A percentile compares a stretch with the other conserved stretches of the same genome.
Conservation (phyloP, 164 flowering plant species). For the Piper longum region DNA sequence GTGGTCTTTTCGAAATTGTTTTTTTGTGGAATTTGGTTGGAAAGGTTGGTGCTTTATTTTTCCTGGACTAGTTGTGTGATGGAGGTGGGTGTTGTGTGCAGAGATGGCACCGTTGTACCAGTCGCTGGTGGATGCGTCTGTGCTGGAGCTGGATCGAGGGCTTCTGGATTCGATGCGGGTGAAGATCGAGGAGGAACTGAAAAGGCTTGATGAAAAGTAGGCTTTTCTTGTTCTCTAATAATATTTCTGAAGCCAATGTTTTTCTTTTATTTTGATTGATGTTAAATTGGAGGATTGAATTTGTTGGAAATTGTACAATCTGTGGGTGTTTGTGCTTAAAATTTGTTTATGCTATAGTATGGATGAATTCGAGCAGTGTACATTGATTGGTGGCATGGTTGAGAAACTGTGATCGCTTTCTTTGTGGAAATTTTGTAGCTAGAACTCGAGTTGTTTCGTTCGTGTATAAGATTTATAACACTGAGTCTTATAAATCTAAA, state of each 20-base stretch:
- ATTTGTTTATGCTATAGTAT: neutral
- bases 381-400: neutral
- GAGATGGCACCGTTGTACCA: constrained; percentile 79
- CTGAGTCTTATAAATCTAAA: too few species aligned
- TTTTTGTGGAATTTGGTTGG: too few species aligned
- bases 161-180: constrained; percentile 59
- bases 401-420: too few species aligned
- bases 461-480: neutral
- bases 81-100: constrained; percentile 9
- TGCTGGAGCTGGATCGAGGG: constrained; percentile 56
- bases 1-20: too few species aligned
- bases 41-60: neutral
- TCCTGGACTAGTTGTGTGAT: neutral
- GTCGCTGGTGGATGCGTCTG: constrained; percentile 37
- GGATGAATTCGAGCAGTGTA: neutral
- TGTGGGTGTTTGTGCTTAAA: neutral
- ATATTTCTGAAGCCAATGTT: neutral
- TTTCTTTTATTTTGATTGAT: too few species aligned
- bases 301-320: neutral
- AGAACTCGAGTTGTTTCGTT: neutral
- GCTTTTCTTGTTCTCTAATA: constrained; percentile 6
- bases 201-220: constrained; percentile 87
- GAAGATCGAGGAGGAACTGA: constrained; percentile 65
- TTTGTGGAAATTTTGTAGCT: neutral
- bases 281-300: neutral